Base-by-base conservation (phyloP, 768 basidiomycete genomes). In the Hericium alpestre region DNA sequence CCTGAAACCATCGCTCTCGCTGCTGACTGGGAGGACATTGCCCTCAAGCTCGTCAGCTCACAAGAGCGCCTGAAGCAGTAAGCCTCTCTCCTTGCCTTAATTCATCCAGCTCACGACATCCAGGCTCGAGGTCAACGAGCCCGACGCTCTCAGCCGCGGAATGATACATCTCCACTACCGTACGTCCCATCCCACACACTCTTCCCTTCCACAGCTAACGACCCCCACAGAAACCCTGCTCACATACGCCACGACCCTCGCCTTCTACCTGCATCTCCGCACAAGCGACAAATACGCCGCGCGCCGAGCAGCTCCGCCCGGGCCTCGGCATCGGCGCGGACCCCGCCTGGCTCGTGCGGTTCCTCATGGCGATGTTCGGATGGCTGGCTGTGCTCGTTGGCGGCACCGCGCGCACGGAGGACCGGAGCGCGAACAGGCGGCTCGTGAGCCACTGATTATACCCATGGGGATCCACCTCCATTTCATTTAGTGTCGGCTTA, bases 201-300 rank as follows among this genome's bases (percentile, higher is more conserved):
- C 39, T 38, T 4, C 18, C 37, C 48, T 58, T 48, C 43, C 57
- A 57, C 10, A 54, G 40, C 4, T 51, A 8, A 13, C 47, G 16
- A 27, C 55, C 27, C 46, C 48, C 18, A 39, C 5, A 97, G 94
- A 98, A 76, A 80, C 93, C 1, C 75, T 95, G 2, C 73, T 96
- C 39, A 91, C 93, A 9, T 98, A 98, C 66, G 79, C 90, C 18
- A 90, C 93, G 0, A 86, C 84, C 2, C 83, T 98, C 48, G 89
- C 93, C 1, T 97, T 93, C 73, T 97, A 95, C 72, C 74, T 98
- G 41, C 83, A 93, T 68, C 76, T 98, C n/a, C 82, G 89, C 16
- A 76, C 87, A 22, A 79, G 78, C 41, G 75, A 80, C 59, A 80
- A 86, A 70, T 83, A 84, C 66, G 74, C 79, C 7, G 74, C 76